Conservation (phyloP, 257 asterid genomes). For the Ophiorrhiza pumila region DNA sequence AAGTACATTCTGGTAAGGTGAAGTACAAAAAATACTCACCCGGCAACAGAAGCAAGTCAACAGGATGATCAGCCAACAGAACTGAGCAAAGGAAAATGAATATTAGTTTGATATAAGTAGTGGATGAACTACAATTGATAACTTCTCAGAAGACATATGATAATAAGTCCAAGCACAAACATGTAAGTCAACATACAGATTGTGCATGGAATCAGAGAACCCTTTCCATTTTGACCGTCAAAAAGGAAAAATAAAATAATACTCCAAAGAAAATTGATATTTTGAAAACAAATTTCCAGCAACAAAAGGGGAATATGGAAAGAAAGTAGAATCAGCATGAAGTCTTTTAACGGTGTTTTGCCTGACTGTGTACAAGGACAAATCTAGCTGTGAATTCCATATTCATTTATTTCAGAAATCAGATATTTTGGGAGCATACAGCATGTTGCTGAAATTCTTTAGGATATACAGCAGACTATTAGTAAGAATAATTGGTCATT, state of each 20-base stretch:
- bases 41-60: constrained; percentile 84
- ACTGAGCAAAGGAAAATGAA: constrained; percentile 48
- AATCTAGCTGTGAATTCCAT: background rate
- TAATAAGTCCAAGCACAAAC: background rate
- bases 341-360: background rate
- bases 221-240: background rate
- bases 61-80: constrained; percentile 77
- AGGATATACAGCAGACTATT: background rate
- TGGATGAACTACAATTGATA: background rate
- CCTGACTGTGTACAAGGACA: background rate
- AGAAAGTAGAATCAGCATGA: background rate
- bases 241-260: background rate
- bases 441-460: background rate
- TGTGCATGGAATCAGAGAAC: background rate
- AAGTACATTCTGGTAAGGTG: background rate
- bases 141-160: background rate
- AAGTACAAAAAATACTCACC: constrained; percentile 43
- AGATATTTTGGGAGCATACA: background rate
- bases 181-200: background rate
- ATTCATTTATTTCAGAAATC: background rate
- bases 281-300: background rate
- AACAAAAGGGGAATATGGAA: background rate
- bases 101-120: background rate
- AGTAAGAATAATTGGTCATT: background rate
- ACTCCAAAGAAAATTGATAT: background rate